Base-by-base conservation (phyloP, 345 rosid species). In the Atalantia buxifolia region DNA sequence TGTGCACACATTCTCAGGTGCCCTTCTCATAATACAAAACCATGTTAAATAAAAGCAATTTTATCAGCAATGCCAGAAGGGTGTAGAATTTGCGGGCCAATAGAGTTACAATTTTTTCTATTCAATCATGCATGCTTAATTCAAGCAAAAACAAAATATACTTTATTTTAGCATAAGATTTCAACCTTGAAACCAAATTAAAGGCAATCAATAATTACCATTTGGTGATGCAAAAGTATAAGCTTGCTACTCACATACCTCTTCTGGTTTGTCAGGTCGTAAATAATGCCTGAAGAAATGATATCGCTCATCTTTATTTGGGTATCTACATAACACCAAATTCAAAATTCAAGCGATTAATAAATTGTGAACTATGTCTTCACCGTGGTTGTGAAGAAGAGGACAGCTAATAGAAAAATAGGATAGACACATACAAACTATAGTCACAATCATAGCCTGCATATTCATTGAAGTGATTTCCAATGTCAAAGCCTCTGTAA, bases 371-470 rank as follows among this genome's bases (percentile, higher is more conserved):
- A 13, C 31, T 24, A 18, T 69, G 22, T 59, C 19, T 59, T 67
- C 50, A 25, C 70, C 35, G 12, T 31, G 6, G 22, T 24, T 42
- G 36, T 31, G 28, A 63, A 68, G 66, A 57, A 86, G 42, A 61
- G 65, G 27, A 53, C 36, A 79, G 12, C 48, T 55, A 27, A 33
- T 69, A 66, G 67, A 77, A 61, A 19, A 77, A 73, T 16, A 25
- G 81, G 78, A 67, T 6, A 72, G 53, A 70, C 72, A 77, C 93
- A 53, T 92, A 96, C 98, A 88, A 78, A 84, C 83, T 87, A 86
- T 92, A 96, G 84, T 96, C 97, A 77, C 99, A 96, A 76, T 96
- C 97, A 79, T 94, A 92, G 87, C 97, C 98, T 59, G 92, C 98
- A 79, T 90, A 96, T 89, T 94, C 99, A 66, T 84, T 91, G 92